Evolutionary conservation across 768 basidiomycete genomes (phyloP).

Genomic region (Xerocomellus chrysenteron): DNA sequence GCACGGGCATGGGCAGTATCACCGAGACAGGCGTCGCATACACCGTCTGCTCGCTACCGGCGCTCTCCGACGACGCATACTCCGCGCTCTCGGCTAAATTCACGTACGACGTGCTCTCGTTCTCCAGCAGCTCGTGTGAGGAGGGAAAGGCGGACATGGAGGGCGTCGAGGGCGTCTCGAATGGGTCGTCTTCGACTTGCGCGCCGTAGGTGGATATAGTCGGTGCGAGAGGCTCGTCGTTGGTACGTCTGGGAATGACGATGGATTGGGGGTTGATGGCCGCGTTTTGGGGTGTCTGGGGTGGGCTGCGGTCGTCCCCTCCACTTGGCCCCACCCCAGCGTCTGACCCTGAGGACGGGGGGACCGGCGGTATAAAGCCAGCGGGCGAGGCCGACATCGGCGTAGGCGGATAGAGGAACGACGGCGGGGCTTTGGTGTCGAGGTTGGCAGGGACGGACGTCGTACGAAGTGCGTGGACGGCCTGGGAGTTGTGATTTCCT

Average conservation of each 20-base stretch:
- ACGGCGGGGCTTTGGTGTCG: constrained; percentile 9
- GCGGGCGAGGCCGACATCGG: background rate
- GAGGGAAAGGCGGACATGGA: constrained; percentile 28
- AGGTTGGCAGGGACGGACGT: constrained; percentile 18
- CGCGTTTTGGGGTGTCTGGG: constrained; percentile 27
- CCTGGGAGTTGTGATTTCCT: constrained; percentile 44
- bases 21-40: constrained; percentile 13
- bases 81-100: background rate
- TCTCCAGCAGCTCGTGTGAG: constrained; percentile 14
- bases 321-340: background rate
- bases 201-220: constrained; percentile 14
- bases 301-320: constrained; percentile 1
- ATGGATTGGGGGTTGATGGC: constrained; percentile 19
- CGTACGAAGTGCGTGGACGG: constrained; percentile 38
- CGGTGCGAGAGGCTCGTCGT: constrained; percentile 33
- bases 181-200: constrained; percentile 23
- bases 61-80: constrained; percentile 13
- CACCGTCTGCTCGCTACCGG: constrained; percentile 17
- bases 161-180: constrained; percentile 30
- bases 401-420: constrained; percentile 29
- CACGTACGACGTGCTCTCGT: background rate
- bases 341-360: constrained; percentile 12
- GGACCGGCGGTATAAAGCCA: constrained; percentile 10
- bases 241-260: constrained; percentile 24
- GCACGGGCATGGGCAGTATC: background rate